Evolutionary conservation across 164 flowering plant species (phyloP).

Genomic region (Vitis labrusca): DNA sequence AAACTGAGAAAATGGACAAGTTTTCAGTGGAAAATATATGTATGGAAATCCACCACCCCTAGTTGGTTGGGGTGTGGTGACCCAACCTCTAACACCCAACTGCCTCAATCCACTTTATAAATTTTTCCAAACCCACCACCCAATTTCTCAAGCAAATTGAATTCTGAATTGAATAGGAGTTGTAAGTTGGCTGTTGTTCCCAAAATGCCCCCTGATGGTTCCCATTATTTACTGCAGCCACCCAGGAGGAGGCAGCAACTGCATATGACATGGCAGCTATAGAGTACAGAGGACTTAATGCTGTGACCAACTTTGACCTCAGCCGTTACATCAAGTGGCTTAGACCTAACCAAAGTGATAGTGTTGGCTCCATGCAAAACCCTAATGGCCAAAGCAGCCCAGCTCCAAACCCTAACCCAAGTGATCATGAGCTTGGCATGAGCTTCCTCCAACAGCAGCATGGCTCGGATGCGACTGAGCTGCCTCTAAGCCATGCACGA

Average conservation of each 20-base stretch:
- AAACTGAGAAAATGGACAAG: no score
- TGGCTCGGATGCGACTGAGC: no score
- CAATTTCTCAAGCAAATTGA: not conserved
- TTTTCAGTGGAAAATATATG: no score
- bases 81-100: no score
- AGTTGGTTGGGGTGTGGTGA: no score
- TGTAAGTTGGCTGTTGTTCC: not conserved
- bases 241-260: slow-evolving; percentile 59
- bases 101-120: no score
- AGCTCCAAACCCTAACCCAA: slow-evolving; percentile 16
- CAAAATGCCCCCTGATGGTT: not conserved
- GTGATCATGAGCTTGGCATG: no score
- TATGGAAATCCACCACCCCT: no score
- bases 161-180: not conserved
- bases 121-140: not conserved
- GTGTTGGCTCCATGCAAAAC: not conserved
- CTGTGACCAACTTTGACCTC: slow-evolving; percentile 54
- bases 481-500: no score
- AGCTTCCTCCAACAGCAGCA: no score
- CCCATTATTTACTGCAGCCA: slow-evolving; percentile 15
- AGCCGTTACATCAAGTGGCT: slow-evolving; percentile 5
- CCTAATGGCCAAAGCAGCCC: not conserved
- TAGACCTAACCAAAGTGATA: not conserved
- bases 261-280: slow-evolving; percentile 69
- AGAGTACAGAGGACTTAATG: slow-evolving; percentile 53